phyloP scores from a whole-genome alignment of 202 grass and related monocot species.

The Dendrocalamus latiflorus region DNA sequence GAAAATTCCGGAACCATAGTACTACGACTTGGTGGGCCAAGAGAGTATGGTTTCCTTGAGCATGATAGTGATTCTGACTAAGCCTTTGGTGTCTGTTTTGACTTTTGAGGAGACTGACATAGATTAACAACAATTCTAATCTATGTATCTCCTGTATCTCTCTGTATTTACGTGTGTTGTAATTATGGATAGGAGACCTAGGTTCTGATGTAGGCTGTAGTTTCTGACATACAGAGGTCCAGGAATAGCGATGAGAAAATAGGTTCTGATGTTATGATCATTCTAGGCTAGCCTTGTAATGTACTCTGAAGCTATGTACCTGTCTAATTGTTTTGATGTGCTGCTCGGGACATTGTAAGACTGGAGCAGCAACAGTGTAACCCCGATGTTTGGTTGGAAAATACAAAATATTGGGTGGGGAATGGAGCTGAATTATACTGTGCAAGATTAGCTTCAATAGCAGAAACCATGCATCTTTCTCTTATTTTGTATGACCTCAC shows the following conservation, averaged over 20 bases:
- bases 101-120: slow-evolving; percentile 30
- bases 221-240: slow-evolving; percentile 11
- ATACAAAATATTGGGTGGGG: neutral
- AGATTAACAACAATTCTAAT: slow-evolving; percentile 35
- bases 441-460: too few relatives aligned
- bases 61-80: slow-evolving; percentile 52
- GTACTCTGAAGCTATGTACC: slow-evolving; percentile 9
- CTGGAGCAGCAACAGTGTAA: neutral
- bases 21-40: slow-evolving; percentile 54
- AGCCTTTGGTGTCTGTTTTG: neutral
- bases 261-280: slow-evolving; percentile 11
- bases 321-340: slow-evolving; percentile 13
- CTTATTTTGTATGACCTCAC: neutral
- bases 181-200: slow-evolving; percentile 42
- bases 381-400: neutral
- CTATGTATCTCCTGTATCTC: slow-evolving; percentile 38
- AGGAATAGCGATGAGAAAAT: slow-evolving; percentile 2
- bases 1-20: slow-evolving; percentile 75
- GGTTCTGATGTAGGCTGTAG: slow-evolving; percentile 30
- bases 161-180: slow-evolving; percentile 45
- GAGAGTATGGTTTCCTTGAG: slow-evolving; percentile 60
- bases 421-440: neutral
- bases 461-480: neutral
- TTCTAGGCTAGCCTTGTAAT: slow-evolving; percentile 29
- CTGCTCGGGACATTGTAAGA: neutral